phyloP scores from a whole-genome alignment of 495 filamentous ascomycete genomes.

The Beverwykella pulmonaria region DNA sequence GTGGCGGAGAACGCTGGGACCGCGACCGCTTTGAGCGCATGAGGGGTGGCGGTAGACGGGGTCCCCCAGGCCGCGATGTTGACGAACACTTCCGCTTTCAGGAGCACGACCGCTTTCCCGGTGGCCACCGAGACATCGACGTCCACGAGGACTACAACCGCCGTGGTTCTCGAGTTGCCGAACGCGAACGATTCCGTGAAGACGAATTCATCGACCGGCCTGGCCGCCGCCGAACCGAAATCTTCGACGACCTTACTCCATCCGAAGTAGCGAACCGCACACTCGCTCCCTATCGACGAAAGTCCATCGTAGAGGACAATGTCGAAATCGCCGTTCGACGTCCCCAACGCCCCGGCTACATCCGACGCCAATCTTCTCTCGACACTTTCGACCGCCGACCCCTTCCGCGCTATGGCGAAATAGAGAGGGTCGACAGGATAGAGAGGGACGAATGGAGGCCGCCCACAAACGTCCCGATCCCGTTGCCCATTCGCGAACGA shows the following conservation, averaged over 20 bases:
- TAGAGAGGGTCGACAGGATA: constrained; percentile 49
- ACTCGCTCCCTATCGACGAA: constrained; percentile 45
- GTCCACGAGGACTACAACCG: constrained; percentile 43
- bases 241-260: constrained; percentile 43
- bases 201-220: constrained; percentile 60
- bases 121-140: constrained; percentile 41
- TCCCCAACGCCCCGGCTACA: constrained; percentile 58
- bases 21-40: constrained; percentile 46
- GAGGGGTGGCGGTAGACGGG: constrained; percentile 14
- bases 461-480: constrained; percentile 57
- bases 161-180: constrained; percentile 50
- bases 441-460: constrained; percentile 50
- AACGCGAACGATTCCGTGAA: constrained; percentile 56
- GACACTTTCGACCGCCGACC: constrained; percentile 74
- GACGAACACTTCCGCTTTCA: constrained; percentile 41
- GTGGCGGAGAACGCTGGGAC: constrained; percentile 45
- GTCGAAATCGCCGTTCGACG: constrained; percentile 51
- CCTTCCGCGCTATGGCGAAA: constrained; percentile 52
- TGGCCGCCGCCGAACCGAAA: constrained; percentile 47
- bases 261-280: constrained; percentile 45
- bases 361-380: constrained; percentile 68
- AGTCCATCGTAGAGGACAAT: constrained; percentile 46
- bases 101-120: constrained; percentile 43
- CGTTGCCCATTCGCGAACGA: constrained; percentile 52
- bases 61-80: constrained; percentile 34